Evolutionary conservation across 2,329 filamentous ascomycete species (phyloP).

Genomic region (Xylariomycetidae sp.): DNA sequence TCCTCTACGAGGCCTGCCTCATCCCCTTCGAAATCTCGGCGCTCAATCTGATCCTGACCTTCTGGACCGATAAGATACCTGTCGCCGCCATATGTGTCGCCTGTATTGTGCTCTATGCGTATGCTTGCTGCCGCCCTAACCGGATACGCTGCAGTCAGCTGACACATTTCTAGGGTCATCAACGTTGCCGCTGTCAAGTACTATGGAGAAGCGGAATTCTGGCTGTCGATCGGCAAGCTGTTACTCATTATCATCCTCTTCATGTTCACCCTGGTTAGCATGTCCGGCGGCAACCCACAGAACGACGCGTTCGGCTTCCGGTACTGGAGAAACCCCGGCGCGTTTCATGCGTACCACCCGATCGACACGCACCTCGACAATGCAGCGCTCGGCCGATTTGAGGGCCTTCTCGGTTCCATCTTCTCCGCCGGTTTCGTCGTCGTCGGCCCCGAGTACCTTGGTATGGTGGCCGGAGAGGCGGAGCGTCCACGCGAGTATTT

Average conservation of each 20-base stretch:
- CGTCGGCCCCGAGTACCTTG: constrained; percentile 55
- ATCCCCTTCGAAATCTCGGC: constrained; percentile 37
- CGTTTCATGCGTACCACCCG: constrained; percentile 56
- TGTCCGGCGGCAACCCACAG: constrained; percentile 71
- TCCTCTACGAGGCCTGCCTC: constrained; percentile 34
- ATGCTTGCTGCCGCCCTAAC: too few species aligned
- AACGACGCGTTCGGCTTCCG: constrained; percentile 65
- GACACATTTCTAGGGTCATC: constrained; percentile 18
- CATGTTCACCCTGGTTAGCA: constrained; percentile 71
- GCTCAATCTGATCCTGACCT: constrained; percentile 35
- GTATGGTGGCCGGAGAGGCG: constrained; percentile 45
- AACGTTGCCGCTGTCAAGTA: constrained; percentile 27
- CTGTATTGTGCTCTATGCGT: constrained; percentile 32
- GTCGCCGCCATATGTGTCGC: constrained; percentile 40
- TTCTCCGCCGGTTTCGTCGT: constrained; percentile 55
- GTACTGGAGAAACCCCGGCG: constrained; percentile 57
- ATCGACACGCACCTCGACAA: too few species aligned
- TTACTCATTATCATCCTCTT: constrained; percentile 62
- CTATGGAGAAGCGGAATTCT: constrained; percentile 63
- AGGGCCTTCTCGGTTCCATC: constrained; percentile 55
- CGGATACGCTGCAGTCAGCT: too few species aligned
- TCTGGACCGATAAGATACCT: constrained; percentile 40
- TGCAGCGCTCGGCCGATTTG: constrained; percentile 57
- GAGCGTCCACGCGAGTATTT: constrained; percentile 52
- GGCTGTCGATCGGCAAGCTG: constrained; percentile 57